A percentile compares a stretch with the other conserved stretches of the same genome.
phyloP scores from a whole-genome alignment of 129 eudicot genomes.

The Escallonia rubra region DNA sequence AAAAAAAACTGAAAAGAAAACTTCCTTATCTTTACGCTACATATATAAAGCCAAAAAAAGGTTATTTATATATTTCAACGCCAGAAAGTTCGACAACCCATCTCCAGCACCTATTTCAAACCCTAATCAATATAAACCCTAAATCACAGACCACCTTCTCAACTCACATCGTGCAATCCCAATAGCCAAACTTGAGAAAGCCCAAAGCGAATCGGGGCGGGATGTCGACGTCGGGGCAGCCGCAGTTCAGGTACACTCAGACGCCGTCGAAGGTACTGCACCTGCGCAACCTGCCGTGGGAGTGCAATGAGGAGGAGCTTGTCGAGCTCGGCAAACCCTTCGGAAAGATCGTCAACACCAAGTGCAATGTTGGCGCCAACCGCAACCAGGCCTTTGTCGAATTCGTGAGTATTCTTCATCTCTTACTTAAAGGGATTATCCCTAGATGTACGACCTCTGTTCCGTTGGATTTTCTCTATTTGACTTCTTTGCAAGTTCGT shows the following conservation, averaged over 20 bases:
- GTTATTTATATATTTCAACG: background rate
- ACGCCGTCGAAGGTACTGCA: conserved; percentile 70
- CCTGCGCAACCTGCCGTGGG: conserved; percentile 67
- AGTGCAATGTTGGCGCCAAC: conserved; percentile 71
- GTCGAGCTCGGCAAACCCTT: conserved; percentile 57
- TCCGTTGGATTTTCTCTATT: no score
- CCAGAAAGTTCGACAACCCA: background rate
- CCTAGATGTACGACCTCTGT: no score
- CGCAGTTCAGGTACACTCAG: conserved; percentile 60
- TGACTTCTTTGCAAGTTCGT: no score
- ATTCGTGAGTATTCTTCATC: conserved; percentile 29
- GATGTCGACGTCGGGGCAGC: conserved; percentile 54
- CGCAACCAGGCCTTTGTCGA: conserved; percentile 68
- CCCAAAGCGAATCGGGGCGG: conserved; percentile 11
- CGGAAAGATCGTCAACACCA: conserved; percentile 68
- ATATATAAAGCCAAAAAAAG: no score
- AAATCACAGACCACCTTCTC: background rate
- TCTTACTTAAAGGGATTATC: background rate
- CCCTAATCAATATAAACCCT: background rate
- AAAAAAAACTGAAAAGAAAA: no score
- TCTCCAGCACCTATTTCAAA: background rate
- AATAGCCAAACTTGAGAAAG: background rate
- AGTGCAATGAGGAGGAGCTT: conserved; percentile 65
- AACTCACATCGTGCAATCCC: no score
- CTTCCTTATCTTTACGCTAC: no score